Evolutionary conservation across 768 basidiomycete species (phyloP), one percentile per base, ranked within the genome.

Genomic region (Lactifluus subvellereus): DNA sequence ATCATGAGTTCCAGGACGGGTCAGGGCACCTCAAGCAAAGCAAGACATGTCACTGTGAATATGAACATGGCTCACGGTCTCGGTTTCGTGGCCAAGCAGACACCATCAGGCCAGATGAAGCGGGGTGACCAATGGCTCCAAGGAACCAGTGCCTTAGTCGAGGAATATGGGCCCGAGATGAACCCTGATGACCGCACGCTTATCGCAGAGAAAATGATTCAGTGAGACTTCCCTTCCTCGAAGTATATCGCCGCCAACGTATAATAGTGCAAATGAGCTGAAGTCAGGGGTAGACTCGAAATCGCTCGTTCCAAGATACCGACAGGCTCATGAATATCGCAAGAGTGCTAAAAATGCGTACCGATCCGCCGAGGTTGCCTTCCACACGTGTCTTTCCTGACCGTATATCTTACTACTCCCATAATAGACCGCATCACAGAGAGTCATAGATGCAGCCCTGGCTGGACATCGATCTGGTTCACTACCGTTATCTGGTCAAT

Each of bases 281-380:
- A 64, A 37, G 16, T 1, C 8, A 1, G 54, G 53, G 10, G 0
- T 64, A 22, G 47, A 59, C 4, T n/a, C 37, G 5, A 59, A 42
- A 14, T 14, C 8, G 38, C 47, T 53, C 0, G 0, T 55, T 27
- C 7, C 33, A 43, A 60, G 42, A 22, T 6, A 27, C 14, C 0
- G 22, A 4, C 58, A 60, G 2, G 58, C 58, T 43, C 57, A 42
- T 6, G 48, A 54, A 60, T 64, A 51, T 45, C 48, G n/a, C 27
- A 55, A 30, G 40, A 33, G 14, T 14, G 47, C 58, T 27, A 55
- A 4, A 20, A 20, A 27, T 14, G 49, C 48, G 3, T 38, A 16
- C 13, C 20, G 7, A 14, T 33, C 16, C 10, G 58, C 35, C 54
- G 51, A 60, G 63, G 63, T 64, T 18, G 9, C 20, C 16, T 37